A percentile compares a stretch with the other conserved stretches of the same genome.
Conservation (phyloP, 441 rosid species). For the Bocquillonia castaneifolia region DNA sequence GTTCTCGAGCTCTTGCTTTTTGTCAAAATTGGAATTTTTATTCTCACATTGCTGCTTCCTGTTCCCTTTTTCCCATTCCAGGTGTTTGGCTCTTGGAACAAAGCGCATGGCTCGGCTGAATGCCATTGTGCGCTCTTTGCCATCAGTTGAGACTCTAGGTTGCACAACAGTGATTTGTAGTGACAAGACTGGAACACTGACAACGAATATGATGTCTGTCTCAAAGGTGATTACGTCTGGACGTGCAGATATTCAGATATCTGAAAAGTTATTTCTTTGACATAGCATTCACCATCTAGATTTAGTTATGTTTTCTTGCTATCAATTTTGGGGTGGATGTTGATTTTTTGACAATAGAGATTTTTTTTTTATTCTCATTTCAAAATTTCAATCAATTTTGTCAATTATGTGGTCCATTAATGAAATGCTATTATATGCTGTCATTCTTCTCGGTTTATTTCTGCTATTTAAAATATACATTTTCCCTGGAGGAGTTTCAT, state of each 20-base stretch:
- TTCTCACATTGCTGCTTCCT: conserved; percentile 15
- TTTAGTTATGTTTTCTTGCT: no score
- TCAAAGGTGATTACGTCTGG: conserved; percentile 59
- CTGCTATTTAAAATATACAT: not conserved
- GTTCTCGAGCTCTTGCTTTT: not conserved
- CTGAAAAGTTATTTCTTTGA: not conserved
- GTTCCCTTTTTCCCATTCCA: conserved; percentile 24
- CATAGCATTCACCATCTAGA: not conserved
- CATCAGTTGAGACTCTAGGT: conserved; percentile 96
- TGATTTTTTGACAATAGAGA: no score
- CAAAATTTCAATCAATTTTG: not conserved
- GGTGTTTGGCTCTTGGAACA: conserved; percentile 99
- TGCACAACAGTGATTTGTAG: conserved; percentile 99
- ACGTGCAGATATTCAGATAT: not conserved
- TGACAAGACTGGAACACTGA: conserved; percentile 97
- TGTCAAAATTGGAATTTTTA: not conserved
- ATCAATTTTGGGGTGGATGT: no score
- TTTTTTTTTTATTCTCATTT: not conserved
- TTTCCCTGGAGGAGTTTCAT: not conserved
- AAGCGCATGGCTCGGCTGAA: conserved; percentile 99
- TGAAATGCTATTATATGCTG: not conserved
- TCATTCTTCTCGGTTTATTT: not conserved
- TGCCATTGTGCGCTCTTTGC: conserved; percentile 96
- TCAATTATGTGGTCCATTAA: not conserved
- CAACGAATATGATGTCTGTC: conserved; percentile 99